These are phyloP conservation scores for Penicillium brevicompactum DNA, from an alignment of 2,329 filamentous ascomycete genomes.

Conservation along the genomic window DNA sequence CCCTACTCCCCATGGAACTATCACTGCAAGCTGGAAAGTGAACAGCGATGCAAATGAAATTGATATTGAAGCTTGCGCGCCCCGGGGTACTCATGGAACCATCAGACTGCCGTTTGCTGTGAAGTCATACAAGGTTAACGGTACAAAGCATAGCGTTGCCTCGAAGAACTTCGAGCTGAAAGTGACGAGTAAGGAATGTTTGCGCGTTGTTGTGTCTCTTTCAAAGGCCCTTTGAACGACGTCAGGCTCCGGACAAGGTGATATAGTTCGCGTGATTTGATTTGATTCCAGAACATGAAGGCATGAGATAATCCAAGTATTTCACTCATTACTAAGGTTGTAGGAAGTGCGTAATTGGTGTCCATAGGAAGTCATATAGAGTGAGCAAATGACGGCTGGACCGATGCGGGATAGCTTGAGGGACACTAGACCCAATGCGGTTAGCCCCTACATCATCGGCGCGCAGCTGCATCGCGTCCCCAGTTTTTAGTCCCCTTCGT, in stretches of 20 bases:
- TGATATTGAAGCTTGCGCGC: neutral
- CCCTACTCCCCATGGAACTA: slow-evolving; percentile 3
- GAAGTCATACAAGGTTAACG: neutral
- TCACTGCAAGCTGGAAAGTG: neutral
- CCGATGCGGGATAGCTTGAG: too few relatives aligned
- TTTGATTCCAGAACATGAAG: too few relatives aligned
- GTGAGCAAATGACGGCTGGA: neutral
- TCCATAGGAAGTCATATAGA: too few relatives aligned
- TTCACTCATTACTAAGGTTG: too few relatives aligned
- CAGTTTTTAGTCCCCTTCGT: slow-evolving; percentile 17
- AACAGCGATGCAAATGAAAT: neutral
- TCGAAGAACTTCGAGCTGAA: neutral
- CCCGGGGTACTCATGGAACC: neutral
- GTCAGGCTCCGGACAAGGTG: neutral
- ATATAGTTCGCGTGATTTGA: too few relatives aligned
- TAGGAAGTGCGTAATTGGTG: too few relatives aligned
- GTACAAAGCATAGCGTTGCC: neutral
- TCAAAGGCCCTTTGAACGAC: neutral
- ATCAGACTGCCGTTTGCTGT: neutral
- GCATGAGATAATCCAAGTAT: too few relatives aligned
- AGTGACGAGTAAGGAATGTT: neutral
- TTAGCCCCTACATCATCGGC: slow-evolving; percentile 25
- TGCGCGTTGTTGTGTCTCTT: neutral
- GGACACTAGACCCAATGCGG: slow-evolving; percentile 13
- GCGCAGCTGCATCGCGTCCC: slow-evolving; percentile 25